Base-by-base conservation (phyloP, 345 rosid genomes). In the Euphorbia lathyris region DNA sequence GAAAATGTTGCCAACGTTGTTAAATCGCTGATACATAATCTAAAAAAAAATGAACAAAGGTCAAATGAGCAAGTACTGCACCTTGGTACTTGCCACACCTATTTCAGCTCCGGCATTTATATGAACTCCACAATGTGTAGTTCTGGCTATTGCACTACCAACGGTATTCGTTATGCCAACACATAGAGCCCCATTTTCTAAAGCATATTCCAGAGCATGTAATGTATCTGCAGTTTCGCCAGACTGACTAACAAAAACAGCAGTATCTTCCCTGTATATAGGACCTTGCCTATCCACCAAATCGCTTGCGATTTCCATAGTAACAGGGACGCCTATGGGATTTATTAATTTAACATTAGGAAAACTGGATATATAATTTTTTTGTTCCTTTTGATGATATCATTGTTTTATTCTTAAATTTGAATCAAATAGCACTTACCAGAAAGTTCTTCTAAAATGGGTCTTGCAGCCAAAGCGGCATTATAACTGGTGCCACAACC, bases 221-320 rank as follows among this genome's bases (percentile, higher is more conserved):
- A 94, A 74, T 20, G 98, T 85, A 84, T 94, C 98, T 50, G 98
- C 97, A 26, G 98, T 94, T 94, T 94, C 98, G 80, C 98, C 98
- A 55, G 98, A 94, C 78, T 94, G 97, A 82, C 98, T 91, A 64
- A 94, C 98, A 85, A 94, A 94, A 64, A 83, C 93, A 11, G 96
- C 98, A 6, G 97, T 94, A 73, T 94, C 98, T 83, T 94, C 97
- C 81, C 98, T 88, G 82, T 94, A 90, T 69, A 94, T 91, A 26
- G 97, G 97, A 78, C 97, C 98, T 76, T 87, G 90, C 69, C 98
- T 76, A 76, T 94, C 98, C 86, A 84, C 76, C 16, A 94, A 86
- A 85, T 94, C 98, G 78, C 98, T 94, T 63, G 98, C 98, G 63
- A 94, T 87, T 83, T 94, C 98, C 98, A 94, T 94, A 36, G 96